A percentile compares a stretch with the other conserved stretches of the same genome.
Conservation (phyloP, 108 stramenopile species). For the Nannochloropsis oceanica region DNA sequence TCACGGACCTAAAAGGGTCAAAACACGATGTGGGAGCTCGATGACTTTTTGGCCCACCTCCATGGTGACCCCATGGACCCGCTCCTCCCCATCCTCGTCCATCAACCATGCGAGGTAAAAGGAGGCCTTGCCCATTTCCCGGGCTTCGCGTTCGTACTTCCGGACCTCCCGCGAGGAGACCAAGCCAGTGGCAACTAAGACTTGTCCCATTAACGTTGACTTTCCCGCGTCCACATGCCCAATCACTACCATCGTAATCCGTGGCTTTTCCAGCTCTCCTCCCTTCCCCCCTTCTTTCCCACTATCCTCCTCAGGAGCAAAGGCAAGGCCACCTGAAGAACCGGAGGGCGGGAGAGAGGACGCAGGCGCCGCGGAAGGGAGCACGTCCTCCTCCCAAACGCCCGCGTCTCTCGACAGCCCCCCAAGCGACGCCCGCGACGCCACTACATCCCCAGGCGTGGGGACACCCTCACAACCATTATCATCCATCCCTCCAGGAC, state of each 20-base stretch:
- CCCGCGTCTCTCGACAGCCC: background rate
- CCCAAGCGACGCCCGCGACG: background rate
- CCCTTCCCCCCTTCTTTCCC: background rate
- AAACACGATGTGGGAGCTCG: constrained; percentile 12
- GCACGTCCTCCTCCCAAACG: background rate
- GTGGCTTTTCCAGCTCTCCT: background rate
- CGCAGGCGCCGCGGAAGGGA: background rate
- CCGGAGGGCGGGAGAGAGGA: no score
- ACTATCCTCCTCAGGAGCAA: background rate
- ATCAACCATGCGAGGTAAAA: constrained; percentile 62
- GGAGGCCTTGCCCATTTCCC: constrained; percentile 49
- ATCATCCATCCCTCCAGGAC: background rate
- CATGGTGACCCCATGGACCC: constrained; percentile 58
- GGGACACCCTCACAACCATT: background rate
- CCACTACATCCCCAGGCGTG: background rate
- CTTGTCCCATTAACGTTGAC: constrained; percentile 69
- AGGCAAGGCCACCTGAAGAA: no score
- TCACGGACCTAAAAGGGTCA: constrained; percentile 1
- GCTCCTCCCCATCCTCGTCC: constrained; percentile 49
- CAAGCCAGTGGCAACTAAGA: constrained; percentile 45
- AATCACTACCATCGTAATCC: constrained; percentile 29
- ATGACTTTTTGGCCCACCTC: constrained; percentile 47
- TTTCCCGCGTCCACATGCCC: constrained; percentile 78
- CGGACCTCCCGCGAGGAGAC: constrained; percentile 42
- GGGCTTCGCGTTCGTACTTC: constrained; percentile 46